phyloP scores from a whole-genome alignment of 257 asterid genomes.

The Solanum arcanum region DNA sequence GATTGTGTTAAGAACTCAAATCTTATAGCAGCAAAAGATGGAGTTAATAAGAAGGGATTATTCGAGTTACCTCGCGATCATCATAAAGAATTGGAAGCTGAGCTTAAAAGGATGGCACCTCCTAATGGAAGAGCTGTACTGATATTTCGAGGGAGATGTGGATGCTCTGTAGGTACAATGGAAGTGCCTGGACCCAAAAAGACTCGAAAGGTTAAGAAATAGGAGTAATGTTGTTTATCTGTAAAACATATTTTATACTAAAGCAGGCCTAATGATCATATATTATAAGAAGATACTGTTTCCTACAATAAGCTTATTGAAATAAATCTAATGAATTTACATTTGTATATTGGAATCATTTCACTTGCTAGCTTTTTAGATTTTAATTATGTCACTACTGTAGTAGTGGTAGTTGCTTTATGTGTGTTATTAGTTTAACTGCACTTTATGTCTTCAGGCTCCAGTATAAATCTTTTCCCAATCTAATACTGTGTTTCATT shows the following conservation, averaged over 20 bases:
- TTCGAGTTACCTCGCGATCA: slow-evolving; percentile 74
- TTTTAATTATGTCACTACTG: background rate
- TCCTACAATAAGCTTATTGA: slow-evolving; percentile 22
- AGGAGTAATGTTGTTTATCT: slow-evolving; percentile 5
- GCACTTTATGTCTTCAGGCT: background rate
- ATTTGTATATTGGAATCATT: slow-evolving; percentile 1
- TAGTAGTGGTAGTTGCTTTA: background rate
- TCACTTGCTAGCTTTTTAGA: slow-evolving; percentile 6
- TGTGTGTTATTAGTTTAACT: background rate
- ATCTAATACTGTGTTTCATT: background rate
- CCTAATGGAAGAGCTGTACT: slow-evolving; percentile 87
- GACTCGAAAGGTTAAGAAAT: slow-evolving; percentile 68
- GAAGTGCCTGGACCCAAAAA: slow-evolving; percentile 80
- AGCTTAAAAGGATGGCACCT: slow-evolving; percentile 96
- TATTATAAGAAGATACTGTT: background rate
- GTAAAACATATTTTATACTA: background rate
- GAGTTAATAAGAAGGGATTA: slow-evolving; percentile 42
- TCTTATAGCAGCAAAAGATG: slow-evolving; percentile 12
- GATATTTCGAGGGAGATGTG: slow-evolving; percentile 81
- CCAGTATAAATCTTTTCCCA: background rate
- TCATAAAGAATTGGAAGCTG: slow-evolving; percentile 77
- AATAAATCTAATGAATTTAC: background rate
- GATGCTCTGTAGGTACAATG: slow-evolving; percentile 83
- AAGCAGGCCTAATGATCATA: background rate
- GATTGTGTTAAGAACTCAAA: slow-evolving; percentile 48